phyloP scores from a whole-genome alignment of 768 basidiomycete species.

The Boletus rubroflammeus region DNA sequence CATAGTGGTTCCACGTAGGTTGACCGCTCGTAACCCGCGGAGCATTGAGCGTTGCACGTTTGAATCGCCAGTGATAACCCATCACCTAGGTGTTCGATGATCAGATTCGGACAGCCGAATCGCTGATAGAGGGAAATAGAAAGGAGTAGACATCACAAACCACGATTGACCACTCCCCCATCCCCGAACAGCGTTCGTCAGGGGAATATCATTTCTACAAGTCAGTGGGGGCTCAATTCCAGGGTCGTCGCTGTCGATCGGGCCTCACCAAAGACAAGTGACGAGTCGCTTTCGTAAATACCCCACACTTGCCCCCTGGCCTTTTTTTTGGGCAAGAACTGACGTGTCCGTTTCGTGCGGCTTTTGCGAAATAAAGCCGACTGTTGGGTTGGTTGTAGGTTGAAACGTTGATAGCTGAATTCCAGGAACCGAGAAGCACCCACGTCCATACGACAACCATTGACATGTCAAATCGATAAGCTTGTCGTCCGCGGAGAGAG shows the following conservation, averaged over 20 bases:
- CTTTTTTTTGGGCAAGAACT: background rate
- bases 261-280: background rate
- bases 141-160: background rate
- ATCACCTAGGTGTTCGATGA: background rate
- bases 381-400: background rate
- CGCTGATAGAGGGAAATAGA: background rate
- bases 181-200: background rate
- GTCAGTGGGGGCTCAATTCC: background rate
- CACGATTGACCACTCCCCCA: background rate
- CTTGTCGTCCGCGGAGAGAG: slow-evolving; percentile 1
- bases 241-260: slow-evolving; percentile 8
- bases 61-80: background rate
- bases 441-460: background rate
- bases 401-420: background rate
- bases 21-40: background rate
- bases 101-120: background rate
- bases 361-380: background rate
- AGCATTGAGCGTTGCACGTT: background rate
- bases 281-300: background rate
- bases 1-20: background rate
- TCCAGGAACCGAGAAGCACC: slow-evolving; percentile 6
- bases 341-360: background rate
- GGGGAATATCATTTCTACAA: background rate
- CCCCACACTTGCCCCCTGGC: slow-evolving; percentile 8
- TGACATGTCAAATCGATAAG: background rate